Evolutionary conservation across 768 basidiomycete species (phyloP), one percentile per base, ranked within the genome.

Genomic region (Macrolepiota fuliginosa): DNA sequence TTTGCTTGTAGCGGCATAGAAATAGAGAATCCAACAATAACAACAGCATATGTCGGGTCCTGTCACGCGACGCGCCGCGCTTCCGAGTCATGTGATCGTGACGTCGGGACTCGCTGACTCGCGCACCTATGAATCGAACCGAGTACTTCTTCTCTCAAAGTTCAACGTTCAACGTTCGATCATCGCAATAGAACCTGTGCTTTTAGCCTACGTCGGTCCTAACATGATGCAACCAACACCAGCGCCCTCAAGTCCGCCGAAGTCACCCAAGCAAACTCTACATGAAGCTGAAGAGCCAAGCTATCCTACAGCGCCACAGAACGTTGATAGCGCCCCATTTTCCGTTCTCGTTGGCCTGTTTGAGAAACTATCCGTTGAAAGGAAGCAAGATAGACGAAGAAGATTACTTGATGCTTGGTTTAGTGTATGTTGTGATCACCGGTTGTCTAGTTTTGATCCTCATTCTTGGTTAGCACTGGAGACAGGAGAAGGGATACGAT

Each of bases 401-500:
- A 90, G 83, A 68, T 75, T 89, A 4, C 71, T 97, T n/a, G 76
- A 77, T 50, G 77, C 81, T 15, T 96, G 94, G 91, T 93, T 96
- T 69, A 85, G 81, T 61, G 93, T 94, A 81, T 73, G 88, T 71
- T 11, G 27, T 64, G 61, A 29, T 46, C 36, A 24, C 62, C 53
- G 17, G 32, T 50, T 45, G 6, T 25, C 42, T 1, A 22, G 51
- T 52, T 58, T 25, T 68, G 56, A 64, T 46, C 66, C 29, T 46
- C 59, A 54, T 56, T 65, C 64, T n/a, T 47, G 22, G 54, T 40
- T 66, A 93, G 89, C 87, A 90, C 69, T 98, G 95, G 94, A 83
- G 96, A 66, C 77, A 85, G 46, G 83, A 91, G 67, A 89, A 94
- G 47, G 97, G 97, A 0, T 77, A 85, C 67, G 92, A 98, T 70